Evolutionary conservation across 2,329 filamentous ascomycete species (phyloP), one percentile per base, ranked within the genome.

Genomic region (Beauveria caledonica): DNA sequence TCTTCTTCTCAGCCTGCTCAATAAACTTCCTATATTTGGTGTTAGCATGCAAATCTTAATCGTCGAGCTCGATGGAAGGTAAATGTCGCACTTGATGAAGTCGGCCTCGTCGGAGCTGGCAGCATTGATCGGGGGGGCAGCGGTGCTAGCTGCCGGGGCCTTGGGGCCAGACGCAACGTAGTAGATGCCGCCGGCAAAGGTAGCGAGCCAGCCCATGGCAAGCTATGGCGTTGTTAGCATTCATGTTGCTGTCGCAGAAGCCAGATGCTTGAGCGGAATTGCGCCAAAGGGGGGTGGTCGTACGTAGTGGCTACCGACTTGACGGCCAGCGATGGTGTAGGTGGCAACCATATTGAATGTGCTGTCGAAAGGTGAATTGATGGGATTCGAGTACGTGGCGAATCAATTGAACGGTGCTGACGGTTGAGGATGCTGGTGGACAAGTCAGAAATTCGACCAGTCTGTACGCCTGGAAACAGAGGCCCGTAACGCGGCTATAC

Each of bases 281-380:
- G 44, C 40, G 48, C 49, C 40, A 27, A 48, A 59, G 54, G 60
- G 60, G 51, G 64, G 9, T 48, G 54, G 42, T 36, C 83, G 70
- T 68, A 86, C 83, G 75, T 83, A 78, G 77, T 85, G 83, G 64
- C 82, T 83, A 76, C 77, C 83, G 72, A 86, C 73, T 73, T 84
- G 78, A 71, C 77, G 78, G 75, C 83, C 83, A 72, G 82, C 74
- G 68, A 86, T 76, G 66, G 71, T 78, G 77, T 85, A 86, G 65
- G 70, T 71, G 63, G 73, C 68, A 65, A 72, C 74, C 74, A 76
- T 76, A 67, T 25, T 61, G 53, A 46, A 42, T 57, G 46, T 52
- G 21, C 17, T 57, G 40, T 50, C 50, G 42, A 44, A 45, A 42
- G 10, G 21, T 67, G 67, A 68, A 70, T 70, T 67, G 69, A 64